Evolutionary conservation across 2,329 filamentous ascomycete genomes (phyloP).

Genomic region (Dactylonectria macrodidyma): DNA sequence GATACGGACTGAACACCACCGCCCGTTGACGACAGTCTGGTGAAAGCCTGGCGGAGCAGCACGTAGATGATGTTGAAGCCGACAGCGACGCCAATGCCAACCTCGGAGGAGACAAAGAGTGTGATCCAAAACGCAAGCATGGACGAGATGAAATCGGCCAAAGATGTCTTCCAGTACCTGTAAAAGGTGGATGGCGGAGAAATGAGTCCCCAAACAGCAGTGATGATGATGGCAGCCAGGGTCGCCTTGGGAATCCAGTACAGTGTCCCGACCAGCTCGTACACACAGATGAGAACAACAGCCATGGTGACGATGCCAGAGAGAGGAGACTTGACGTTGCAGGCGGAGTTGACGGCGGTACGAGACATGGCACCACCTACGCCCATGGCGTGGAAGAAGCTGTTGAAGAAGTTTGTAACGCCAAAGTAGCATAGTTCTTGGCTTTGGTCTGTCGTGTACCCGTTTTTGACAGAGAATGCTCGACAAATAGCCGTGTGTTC

Average conservation of each 20-base stretch:
- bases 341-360: conserved; percentile 77
- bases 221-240: conserved; percentile 76
- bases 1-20: conserved; percentile 49
- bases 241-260: conserved; percentile 80
- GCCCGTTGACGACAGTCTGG: conserved; percentile 52
- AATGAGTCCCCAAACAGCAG: conserved; percentile 74
- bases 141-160: conserved; percentile 74
- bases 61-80: conserved; percentile 76
- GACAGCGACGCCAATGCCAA: conserved; percentile 72
- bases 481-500: conserved; percentile 77
- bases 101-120: conserved; percentile 72
- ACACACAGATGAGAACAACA: conserved; percentile 74
- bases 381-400: conserved; percentile 75
- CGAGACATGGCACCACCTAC: conserved; percentile 77
- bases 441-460: conserved; percentile 74
- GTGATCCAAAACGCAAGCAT: conserved; percentile 77
- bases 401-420: conserved; percentile 74
- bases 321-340: conserved; percentile 73
- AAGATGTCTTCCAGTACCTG: conserved; percentile 74
- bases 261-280: conserved; percentile 71
- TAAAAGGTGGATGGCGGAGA: conserved; percentile 72
- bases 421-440: conserved; percentile 78
- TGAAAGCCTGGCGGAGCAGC: conserved; percentile 71
- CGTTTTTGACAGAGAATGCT: conserved; percentile 73
- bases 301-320: conserved; percentile 73